Base-by-base conservation (phyloP, 2,329 filamentous ascomycete species). In the Lecanicillium sp. region DNA sequence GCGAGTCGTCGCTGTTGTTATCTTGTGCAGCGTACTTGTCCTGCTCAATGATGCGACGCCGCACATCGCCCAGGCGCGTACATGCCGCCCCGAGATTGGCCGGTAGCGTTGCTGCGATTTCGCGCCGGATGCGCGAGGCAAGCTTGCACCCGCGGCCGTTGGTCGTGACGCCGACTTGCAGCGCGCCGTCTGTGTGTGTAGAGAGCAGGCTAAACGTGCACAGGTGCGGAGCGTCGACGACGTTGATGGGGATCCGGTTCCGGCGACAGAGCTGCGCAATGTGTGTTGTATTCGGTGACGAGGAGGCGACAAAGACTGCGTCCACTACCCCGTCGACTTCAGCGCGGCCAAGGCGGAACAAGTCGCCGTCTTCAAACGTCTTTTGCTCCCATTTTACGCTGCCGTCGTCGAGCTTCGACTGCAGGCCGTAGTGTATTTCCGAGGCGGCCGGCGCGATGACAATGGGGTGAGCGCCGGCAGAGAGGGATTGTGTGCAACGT, bases 81-180 rank as follows among this genome's bases (percentile, higher is more conserved):
- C 94, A 88, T 0, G 90, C 87, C 15, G 62, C 59, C 5, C 92
- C 92, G 5, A 96, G 71, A 14, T 83, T 73, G 2, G 69, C 58
- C 0, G 92, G 92, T 3, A 98, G 69, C 0, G 80, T 78, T 1
- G 88, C 75, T 3, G 86, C 84, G 44, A 98, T 84, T 53, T 96
- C 92, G 41, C 92, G 76, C 13, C 89, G 78, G 51, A 98, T 86
- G 18, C 92, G 75, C 9, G 87, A 86, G 5, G 92, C 86, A 20
- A 98, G 74, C 62, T 95, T 95, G 67, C 92, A 96, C 2, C 92
- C 92, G 51, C 85, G 82, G 15, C 92, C 90, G 42, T 94, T 95
- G 1, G 92, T 96, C 3, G 92, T 96, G 42, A 98, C 84, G 45
- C 92, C 92, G 44, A 98, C 83, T 57, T 96, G 92, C 29, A 98